Evolutionary conservation across 2,329 filamentous ascomycete genomes (phyloP).

Genomic region (Thyridium curvatum): DNA sequence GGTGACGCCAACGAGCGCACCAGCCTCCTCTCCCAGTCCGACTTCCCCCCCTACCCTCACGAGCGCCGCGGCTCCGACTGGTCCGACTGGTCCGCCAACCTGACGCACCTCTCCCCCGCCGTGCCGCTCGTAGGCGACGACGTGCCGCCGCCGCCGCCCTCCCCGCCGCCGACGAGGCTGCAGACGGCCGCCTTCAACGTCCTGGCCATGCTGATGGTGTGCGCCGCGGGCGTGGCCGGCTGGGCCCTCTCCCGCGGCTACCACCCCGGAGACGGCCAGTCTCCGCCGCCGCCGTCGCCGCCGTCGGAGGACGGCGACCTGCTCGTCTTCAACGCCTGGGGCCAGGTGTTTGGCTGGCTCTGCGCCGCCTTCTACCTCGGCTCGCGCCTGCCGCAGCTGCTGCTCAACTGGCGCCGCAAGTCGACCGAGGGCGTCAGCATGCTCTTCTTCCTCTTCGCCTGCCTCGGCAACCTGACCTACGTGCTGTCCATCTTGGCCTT

Average conservation of each 20-base stretch:
- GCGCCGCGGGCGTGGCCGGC: slow-evolving; percentile 73
- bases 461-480: slow-evolving; percentile 89
- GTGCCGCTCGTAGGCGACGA: slow-evolving; percentile 64
- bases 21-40: slow-evolving; percentile 31
- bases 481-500: slow-evolving; percentile 89
- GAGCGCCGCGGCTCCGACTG: slow-evolving; percentile 45
- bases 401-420: slow-evolving; percentile 88
- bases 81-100: slow-evolving; percentile 56
- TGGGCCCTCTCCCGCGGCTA: slow-evolving; percentile 68
- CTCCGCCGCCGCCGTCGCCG: slow-evolving; percentile 34
- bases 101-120: slow-evolving; percentile 65
- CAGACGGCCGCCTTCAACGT: slow-evolving; percentile 67
- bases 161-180: slow-evolving; percentile 40
- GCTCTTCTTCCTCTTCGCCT: slow-evolving; percentile 95
- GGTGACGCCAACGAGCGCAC: slow-evolving; percentile 41
- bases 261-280: slow-evolving; percentile 27
- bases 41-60: slow-evolving; percentile 10
- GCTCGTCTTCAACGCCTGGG: slow-evolving; percentile 66
- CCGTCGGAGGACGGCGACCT: slow-evolving; percentile 29
- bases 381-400: slow-evolving; percentile 80
- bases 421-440: slow-evolving; percentile 89
- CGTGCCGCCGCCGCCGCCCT: slow-evolving; percentile 31
- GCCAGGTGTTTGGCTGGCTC: slow-evolving; percentile 90
- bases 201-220: slow-evolving; percentile 72
- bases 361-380: slow-evolving; percentile 87